Conservation (phyloP, 129 eudicot species). For the Artemisia annua region DNA sequence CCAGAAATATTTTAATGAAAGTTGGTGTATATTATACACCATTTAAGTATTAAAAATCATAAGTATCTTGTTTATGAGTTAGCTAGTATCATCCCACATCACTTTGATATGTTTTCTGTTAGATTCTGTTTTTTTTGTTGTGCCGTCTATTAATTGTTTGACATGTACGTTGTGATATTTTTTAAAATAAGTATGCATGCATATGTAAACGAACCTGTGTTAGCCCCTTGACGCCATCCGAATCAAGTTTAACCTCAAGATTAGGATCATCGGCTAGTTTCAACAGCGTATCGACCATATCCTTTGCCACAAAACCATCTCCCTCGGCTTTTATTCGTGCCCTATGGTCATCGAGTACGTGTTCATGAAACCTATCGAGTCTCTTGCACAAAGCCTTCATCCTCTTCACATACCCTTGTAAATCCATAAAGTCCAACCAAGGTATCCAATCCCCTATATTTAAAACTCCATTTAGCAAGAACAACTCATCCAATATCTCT, state of each 20-base stretch:
- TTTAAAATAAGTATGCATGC: no score
- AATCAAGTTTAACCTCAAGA: conserved; percentile 43
- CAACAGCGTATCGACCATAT: conserved; percentile 52
- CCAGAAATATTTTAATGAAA: no score
- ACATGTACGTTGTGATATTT: no score
- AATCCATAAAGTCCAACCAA: conserved; percentile 40
- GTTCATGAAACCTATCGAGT: conserved; percentile 38
- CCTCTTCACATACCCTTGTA: conserved; percentile 52
- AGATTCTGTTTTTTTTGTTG: no score
- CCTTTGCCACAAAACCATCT: conserved; percentile 35
- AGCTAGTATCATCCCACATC: no score
- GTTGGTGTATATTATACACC: no score
- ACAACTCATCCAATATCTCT: conserved; percentile 47
- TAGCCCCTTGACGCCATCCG: conserved; percentile 44
- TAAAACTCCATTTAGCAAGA: conserved; percentile 38
- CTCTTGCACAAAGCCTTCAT: conserved; percentile 51
- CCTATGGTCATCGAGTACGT: conserved; percentile 54
- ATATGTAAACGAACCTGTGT: conserved; percentile 31
- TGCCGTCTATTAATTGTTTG: no score
- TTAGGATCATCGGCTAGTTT: conserved; percentile 42
- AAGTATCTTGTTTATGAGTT: no score
- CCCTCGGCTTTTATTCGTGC: conserved; percentile 26
- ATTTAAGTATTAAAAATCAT: no score
- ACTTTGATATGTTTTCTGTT: no score
- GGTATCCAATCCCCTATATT: conserved; percentile 64